Evolutionary conservation across 225 moss, liverwort and hornwort species (phyloP).

Genomic region (Sphagnum contortum): DNA sequence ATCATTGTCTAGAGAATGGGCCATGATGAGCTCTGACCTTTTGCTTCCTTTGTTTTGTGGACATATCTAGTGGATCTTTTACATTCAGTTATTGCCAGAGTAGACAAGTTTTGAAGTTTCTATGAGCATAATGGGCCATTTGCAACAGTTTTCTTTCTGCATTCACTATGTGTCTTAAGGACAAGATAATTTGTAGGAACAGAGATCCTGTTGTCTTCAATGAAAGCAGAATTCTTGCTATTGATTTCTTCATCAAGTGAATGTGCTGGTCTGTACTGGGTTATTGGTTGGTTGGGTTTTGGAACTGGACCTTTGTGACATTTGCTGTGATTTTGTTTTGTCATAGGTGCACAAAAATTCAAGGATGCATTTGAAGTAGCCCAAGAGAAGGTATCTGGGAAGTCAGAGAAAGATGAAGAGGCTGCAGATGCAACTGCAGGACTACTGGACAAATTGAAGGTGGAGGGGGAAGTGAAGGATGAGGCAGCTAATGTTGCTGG

Average conservation of each 20-base stretch:
- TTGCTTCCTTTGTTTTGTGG: not conserved
- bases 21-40: not conserved
- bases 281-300: not conserved
- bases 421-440: conserved; percentile 57
- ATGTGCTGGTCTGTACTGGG: not conserved
- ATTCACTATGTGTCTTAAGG: too few species aligned
- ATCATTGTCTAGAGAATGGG: too few species aligned
- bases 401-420: conserved; percentile 31
- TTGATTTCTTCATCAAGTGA: not conserved
- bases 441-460: conserved; percentile 47
- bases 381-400: conserved; percentile 44
- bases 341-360: conserved; percentile 50
- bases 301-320: not conserved
- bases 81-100: too few species aligned
- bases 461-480: conserved; percentile 12
- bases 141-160: not conserved
- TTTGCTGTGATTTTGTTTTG: not conserved
- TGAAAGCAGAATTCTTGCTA: not conserved
- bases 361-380: conserved; percentile 47
- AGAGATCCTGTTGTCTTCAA: too few species aligned
- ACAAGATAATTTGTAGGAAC: too few species aligned
- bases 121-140: not conserved
- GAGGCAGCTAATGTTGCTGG: conserved; percentile 8
- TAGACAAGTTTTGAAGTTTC: not conserved
- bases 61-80: not conserved